Evolutionary conservation across 768 basidiomycete genomes (phyloP).

Genomic region (Suillus occidentalis): DNA sequence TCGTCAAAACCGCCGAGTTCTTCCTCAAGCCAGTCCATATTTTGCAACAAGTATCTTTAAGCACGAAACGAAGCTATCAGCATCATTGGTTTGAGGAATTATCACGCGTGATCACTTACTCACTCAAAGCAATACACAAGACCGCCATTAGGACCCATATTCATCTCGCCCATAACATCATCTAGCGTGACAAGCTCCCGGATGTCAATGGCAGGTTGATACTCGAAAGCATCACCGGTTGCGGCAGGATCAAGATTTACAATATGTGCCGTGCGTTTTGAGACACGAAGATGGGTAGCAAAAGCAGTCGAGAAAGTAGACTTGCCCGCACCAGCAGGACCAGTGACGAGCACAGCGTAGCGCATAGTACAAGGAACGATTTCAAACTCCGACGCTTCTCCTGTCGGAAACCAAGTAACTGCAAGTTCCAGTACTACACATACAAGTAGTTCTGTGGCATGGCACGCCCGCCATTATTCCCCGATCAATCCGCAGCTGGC

Average conservation of each 20-base stretch:
- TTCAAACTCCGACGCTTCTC: conserved; percentile 30
- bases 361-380: conserved; percentile 52
- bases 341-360: conserved; percentile 85
- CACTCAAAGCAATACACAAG: conserved; percentile 99
- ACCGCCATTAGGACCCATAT: conserved; percentile 96
- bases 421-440: conserved; percentile 14
- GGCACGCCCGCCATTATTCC: conserved; percentile 76
- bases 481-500: conserved; percentile 69
- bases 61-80: not conserved
- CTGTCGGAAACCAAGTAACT: conserved; percentile 5
- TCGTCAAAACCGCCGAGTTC: conserved; percentile 93
- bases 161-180: conserved; percentile 95
- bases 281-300: conserved; percentile 82
- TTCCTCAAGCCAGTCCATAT: conserved; percentile 98
- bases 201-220: conserved; percentile 92
- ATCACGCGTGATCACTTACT: conserved; percentile 51
- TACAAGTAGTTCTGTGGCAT: conserved; percentile 34
- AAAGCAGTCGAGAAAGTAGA: conserved; percentile 90
- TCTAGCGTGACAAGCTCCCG: conserved; percentile 87
- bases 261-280: conserved; percentile 84
- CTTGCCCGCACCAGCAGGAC: conserved; percentile 98
- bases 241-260: conserved; percentile 99
- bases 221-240: conserved; percentile 80
- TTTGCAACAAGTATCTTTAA: conserved; percentile 87
- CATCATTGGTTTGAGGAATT: not conserved